Base-by-base conservation (phyloP, 768 basidiomycete species). In the Suillus sp. region DNA sequence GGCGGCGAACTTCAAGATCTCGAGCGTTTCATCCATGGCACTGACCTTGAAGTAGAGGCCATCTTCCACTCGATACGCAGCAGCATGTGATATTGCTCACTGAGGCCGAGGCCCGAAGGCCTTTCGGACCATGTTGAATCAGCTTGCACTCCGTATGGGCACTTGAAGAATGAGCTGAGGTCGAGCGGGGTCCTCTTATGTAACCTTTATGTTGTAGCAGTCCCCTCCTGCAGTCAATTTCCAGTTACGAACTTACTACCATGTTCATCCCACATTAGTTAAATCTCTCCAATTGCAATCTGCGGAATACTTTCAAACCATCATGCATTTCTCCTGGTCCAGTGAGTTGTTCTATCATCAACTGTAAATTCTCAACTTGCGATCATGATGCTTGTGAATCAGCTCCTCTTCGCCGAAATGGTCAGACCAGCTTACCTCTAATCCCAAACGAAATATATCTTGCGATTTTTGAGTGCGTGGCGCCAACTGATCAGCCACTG, bases 401-500 rank as follows among this genome's bases (percentile, higher is more conserved):
- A 78, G 77, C 69, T 35, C 77, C 77, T 14, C 69, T 65, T 38
- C 67, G 77, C 34, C 67, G 61, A 3, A 53, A 13, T 2, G 65
- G 13, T 1, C 35, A 56, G 2, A 64, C 56, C 27, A 11, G 8
- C 8, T 65, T 78, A 13, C 66, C 74, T 1, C 66, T 73, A 6
- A 74, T 84, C 60, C 82, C 82, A 2, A 77, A 75, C 63, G 83
- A 84, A 63, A 72, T 84, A 22, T 83, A 82, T 59, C 64, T 78
- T 5, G 67, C 74, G 58, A 80, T 83, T n/a, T 75, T 81, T 50
- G 73, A 72, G n/a, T 68, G 70, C 38, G 47, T 82, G 5, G 66
- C 64, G 38, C 71, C 73, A 25, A 56, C 68, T 0, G 60, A 67
- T 20, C 58, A 67, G 0, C 61, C 38, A 62, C 65, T 45, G 11